Percentiles rank a stretch among this genome's conserved stretches.
Conservation (phyloP, 371 early-diverging fungal genomes). For the Ordospora colligata region DNA sequence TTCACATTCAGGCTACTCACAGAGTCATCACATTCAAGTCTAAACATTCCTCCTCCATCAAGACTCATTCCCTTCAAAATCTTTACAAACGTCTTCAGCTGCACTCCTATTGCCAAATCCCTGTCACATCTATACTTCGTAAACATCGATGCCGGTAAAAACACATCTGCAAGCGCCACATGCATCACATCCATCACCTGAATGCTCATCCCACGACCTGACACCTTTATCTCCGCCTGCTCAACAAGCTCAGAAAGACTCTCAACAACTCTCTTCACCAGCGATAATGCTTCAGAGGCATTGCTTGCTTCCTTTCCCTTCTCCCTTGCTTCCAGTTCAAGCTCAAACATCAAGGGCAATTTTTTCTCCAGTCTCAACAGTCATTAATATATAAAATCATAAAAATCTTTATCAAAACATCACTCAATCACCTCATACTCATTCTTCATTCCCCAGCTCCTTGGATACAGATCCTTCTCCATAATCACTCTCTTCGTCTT, state of each 20-base stretch:
- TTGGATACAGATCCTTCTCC: slow-evolving; percentile 96
- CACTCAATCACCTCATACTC: slow-evolving; percentile 47
- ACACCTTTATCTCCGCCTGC: slow-evolving; percentile 50
- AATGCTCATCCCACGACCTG: slow-evolving; percentile 50
- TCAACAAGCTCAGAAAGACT: slow-evolving; percentile 58
- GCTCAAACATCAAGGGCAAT: slow-evolving; percentile 50
- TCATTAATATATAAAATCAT: background rate
- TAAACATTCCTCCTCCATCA: slow-evolving; percentile 10
- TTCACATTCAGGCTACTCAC: slow-evolving; percentile 21
- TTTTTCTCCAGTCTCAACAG: background rate
- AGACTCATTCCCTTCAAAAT: slow-evolving; percentile 51
- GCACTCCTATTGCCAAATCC: slow-evolving; percentile 51
- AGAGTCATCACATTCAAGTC: slow-evolving; percentile 36
- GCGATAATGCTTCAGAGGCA: background rate
- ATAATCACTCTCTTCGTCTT: slow-evolving; percentile 98
- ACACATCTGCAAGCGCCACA: slow-evolving; percentile 58
- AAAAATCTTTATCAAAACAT: slow-evolving; percentile 4
- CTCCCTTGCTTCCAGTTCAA: slow-evolving; percentile 36
- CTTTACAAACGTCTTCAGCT: slow-evolving; percentile 46
- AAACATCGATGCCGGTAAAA: slow-evolving; percentile 51
- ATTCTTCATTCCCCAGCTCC: slow-evolving; percentile 81
- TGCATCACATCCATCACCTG: slow-evolving; percentile 62
- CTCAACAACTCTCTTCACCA: slow-evolving; percentile 56
- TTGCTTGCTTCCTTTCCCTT: slow-evolving; percentile 11
- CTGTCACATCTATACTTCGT: slow-evolving; percentile 60